phyloP scores from a whole-genome alignment of 257 asterid species.

The Thymus mandschuricus region DNA sequence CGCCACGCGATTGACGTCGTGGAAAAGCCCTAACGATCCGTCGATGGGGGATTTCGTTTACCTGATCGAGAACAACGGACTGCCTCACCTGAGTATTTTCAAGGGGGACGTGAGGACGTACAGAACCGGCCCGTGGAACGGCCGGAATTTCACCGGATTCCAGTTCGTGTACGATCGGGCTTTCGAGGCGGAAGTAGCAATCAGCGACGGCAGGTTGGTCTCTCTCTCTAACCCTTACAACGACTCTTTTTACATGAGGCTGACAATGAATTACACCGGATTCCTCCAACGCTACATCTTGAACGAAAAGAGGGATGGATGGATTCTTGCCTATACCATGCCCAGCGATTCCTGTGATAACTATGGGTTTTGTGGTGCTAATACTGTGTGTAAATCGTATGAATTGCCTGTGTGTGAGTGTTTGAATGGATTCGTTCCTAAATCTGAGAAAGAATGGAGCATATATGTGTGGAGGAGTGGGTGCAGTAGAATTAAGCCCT shows the following conservation, averaged over 20 bases:
- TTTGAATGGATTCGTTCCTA: slow-evolving; percentile 45
- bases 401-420: slow-evolving; percentile 40
- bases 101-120: neutral
- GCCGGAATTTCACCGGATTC: slow-evolving; percentile 20
- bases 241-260: neutral
- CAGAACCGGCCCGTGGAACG: slow-evolving; percentile 27
- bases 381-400: slow-evolving; percentile 34
- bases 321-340: neutral
- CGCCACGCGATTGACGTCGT: slow-evolving; percentile 16
- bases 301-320: slow-evolving; percentile 27
- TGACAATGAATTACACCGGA: slow-evolving; percentile 9
- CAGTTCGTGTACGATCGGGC: neutral
- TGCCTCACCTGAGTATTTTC: neutral
- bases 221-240: neutral
- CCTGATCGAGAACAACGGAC: slow-evolving; percentile 25
- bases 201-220: slow-evolving; percentile 10
- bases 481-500: slow-evolving; percentile 26
- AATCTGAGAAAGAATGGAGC: slow-evolving; percentile 37
- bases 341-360: slow-evolving; percentile 43
- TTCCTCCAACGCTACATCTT: slow-evolving; percentile 9
- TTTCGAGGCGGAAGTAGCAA: neutral
- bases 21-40: slow-evolving; percentile 29
- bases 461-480: slow-evolving; percentile 35
- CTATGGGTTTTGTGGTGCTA: slow-evolving; percentile 45
- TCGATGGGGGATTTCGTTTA: slow-evolving; percentile 15